Base-by-base conservation (phyloP, 345 rosid genomes). In the Zanthoxylum bungeanum region DNA sequence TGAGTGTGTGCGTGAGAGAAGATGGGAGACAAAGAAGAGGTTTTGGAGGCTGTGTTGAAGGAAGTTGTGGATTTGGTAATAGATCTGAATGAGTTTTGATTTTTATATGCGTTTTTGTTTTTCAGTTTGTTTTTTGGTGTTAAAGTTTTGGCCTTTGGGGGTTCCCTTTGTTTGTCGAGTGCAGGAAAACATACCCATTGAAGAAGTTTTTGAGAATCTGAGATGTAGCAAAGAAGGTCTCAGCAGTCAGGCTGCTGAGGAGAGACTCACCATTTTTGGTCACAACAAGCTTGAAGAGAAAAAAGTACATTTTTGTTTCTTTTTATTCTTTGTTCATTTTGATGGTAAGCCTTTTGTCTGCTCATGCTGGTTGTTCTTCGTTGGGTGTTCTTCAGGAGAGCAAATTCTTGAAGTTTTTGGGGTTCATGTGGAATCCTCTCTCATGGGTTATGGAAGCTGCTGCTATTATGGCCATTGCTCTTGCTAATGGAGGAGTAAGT, bases 361-460 rank as follows among this genome's bases (percentile, higher is more conserved):
- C 68, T 62, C 12, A 58, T 68, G 34, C 62, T 59, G 73, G 73
- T 64, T 46, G 0, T 66, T 53, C 59, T 49, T 39, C 73, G 28
- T 39, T 70, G 28, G 49, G 24, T 55, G 65, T 64, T 49, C 57
- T 67, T 73, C 86, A 94, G 98, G 98, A 92, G 79, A 90, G 98
- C 78, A 94, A 94, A 79, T 70, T 94, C 65, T 60, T 94, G 79
- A 94, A 92, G 68, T 94, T 86, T 76, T 78, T 92, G 85, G 97
- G 98, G 24, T 94, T 94, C 75, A 92, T 94, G 99, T 94, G 99
- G 99, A 94, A 94, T 75, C 99, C 99, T 76, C 88, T 94, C 59
- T 94, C 98, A 28, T 94, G 98, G 99, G 99, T 94, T 63, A 94
- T 94, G 98, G 99, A 94, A 79, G 97, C 97, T 74, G 99, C 99